Conservation (phyloP, 129 eudicot species). For the Flaveria robusta region DNA sequence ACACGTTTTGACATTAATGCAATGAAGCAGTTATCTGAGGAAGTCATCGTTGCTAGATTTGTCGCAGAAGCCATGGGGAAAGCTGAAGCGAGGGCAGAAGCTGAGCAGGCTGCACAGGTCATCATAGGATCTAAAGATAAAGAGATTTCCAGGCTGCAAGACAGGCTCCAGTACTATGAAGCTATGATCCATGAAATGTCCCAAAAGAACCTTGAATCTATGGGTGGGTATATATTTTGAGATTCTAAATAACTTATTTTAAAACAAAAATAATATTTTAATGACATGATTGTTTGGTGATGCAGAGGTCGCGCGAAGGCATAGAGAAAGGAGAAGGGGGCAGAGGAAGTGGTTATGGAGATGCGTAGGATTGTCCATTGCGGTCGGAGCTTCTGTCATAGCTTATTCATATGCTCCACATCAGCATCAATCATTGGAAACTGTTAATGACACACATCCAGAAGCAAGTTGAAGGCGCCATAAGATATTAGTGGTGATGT, state of each 20-base stretch:
- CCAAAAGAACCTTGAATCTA: conserved; percentile 64
- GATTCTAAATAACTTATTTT: background rate
- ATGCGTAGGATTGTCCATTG: conserved; percentile 56
- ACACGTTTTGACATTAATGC: conserved; percentile 38
- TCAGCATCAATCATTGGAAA: conserved; percentile 22
- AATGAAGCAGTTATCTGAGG: conserved; percentile 51
- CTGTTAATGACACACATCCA: background rate
- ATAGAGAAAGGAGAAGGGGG: conserved; percentile 49
- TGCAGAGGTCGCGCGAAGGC: conserved; percentile 67
- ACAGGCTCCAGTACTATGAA: conserved; percentile 67
- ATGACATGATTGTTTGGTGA: conserved; percentile 15
- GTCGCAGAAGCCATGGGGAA: conserved; percentile 66
- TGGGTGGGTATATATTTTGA: conserved; percentile 44
- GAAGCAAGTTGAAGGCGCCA: conserved; percentile 3
- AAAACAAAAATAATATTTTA: background rate
- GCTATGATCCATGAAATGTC: conserved; percentile 71
- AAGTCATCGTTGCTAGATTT: conserved; percentile 51
- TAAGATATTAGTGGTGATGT: conserved; percentile 11
- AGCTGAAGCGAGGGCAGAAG: conserved; percentile 59
- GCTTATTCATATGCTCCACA: conserved; percentile 59
- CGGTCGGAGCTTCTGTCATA: conserved; percentile 61
- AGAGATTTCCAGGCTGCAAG: conserved; percentile 60
- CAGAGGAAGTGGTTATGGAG: conserved; percentile 67
- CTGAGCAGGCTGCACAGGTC: conserved; percentile 57
- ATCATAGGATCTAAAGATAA: conserved; percentile 55